Conservation (phyloP, 2,329 filamentous ascomycete genomes). For the Stagonosporopsis chrysanthemi region DNA sequence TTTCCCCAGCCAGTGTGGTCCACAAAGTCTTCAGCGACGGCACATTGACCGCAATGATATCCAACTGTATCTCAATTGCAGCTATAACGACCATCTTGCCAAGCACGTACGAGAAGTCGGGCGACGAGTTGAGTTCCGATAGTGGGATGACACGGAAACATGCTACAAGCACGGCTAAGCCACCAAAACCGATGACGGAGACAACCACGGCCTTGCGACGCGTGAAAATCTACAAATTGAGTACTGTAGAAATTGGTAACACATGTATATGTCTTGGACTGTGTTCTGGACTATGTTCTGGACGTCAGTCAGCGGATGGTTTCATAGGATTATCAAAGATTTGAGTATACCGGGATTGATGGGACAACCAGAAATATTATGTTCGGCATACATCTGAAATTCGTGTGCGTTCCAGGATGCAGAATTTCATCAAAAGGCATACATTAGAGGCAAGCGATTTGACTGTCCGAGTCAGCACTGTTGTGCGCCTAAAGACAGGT, state of each 20-base stretch:
- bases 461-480: conserved; percentile 8
- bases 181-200: conserved; percentile 41
- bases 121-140: conserved; percentile 29
- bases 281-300: too few species aligned
- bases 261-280: conserved; percentile 31
- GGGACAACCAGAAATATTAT: conserved; percentile 39
- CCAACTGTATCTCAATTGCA: conserved; percentile 42
- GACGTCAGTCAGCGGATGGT: neutral
- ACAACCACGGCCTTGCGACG: conserved; percentile 32
- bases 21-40: conserved; percentile 45
- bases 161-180: conserved; percentile 33
- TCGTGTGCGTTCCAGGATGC: conserved; percentile 34
- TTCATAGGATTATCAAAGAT: neutral
- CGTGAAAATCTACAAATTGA: conserved; percentile 27
- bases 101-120: conserved; percentile 39
- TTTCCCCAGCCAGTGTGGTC: conserved; percentile 21
- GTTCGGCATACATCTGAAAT: conserved; percentile 36
- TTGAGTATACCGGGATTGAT: conserved; percentile 25
- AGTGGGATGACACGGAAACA: conserved; percentile 30
- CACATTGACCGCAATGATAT: conserved; percentile 45
- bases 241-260: conserved; percentile 29
- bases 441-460: conserved; percentile 44
- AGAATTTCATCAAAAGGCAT: conserved; percentile 41
- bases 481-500: neutral
- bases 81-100: conserved; percentile 47